Base-by-base conservation (phyloP, 306 rosid genomes). In the Prunus campanulata region DNA sequence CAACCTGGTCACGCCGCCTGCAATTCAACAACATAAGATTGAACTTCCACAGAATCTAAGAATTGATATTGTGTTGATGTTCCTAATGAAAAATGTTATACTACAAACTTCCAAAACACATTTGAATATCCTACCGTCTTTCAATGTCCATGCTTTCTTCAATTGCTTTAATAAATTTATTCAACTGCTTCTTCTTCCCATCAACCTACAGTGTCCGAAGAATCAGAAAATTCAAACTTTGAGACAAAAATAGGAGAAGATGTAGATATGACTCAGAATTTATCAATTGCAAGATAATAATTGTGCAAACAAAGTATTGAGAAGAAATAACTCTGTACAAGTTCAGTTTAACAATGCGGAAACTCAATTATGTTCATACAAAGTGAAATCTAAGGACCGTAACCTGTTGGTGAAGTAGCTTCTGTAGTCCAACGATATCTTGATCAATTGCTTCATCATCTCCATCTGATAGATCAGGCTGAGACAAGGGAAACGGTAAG, bases 391-490 rank as follows among this genome's bases (percentile, higher is more conserved):
- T 62, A 27, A 71, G 76, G 79, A 71, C 59, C 49, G 68, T 68
- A 84, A 93, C 98, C 97, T 91, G 90, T 68, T 85, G 85, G 82
- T 57, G 72, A 72, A 82, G 85, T 70, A 74, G 84, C 81, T 79
- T 93, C 85, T 90, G 89, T 44, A 91, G 78, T 70, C 86, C 86
- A 83, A 86, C 77, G 78, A 93, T 84, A 57, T 90, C 92, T 81
- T 75, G 87, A 85, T 81, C 73, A 80, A 93, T 74, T 76, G 86
- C 75, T 74, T 87, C 93, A 77, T 84, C 86, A 22, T 86, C 98
- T 82, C 93, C 90, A 69, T 90, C 96, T 72, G 89, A 81, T 32
- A 93, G 94, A 82, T 83, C 89, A 65, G 98, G 98, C 98, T 93
- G 81, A 72, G 50, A 85, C 52, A 85, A 86, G 71, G 80, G 71